phyloP scores from a whole-genome alignment of 805 yeast species.

The Candida orba region DNA sequence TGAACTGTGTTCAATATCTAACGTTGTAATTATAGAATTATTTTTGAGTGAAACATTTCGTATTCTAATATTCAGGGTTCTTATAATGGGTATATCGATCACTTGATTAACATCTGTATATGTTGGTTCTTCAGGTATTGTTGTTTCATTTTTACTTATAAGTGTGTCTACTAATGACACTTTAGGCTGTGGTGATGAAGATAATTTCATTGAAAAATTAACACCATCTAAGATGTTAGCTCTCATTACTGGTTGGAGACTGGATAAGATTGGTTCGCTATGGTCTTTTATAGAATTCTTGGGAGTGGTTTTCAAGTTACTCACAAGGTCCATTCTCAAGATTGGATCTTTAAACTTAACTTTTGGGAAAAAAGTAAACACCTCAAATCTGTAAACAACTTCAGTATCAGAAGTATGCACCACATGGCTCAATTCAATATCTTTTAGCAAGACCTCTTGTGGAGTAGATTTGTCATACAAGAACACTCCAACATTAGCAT shows the following conservation, averaged over 20 bases:
- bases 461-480: not conserved
- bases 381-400: constrained; percentile 9
- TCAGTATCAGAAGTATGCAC: not conserved
- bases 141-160: constrained; percentile 11
- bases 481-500: not conserved
- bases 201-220: constrained; percentile 4
- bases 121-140: not conserved
- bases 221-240: constrained; percentile 17
- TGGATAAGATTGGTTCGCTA: not conserved
- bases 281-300: not conserved
- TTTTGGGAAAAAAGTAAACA: constrained; percentile 19
- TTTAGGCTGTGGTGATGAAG: not conserved
- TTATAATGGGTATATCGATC: constrained; percentile 22
- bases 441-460: not conserved
- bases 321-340: constrained; percentile 8
- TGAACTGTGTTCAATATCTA: constrained; percentile 42
- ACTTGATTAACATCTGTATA: not conserved
- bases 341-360: constrained; percentile 15
- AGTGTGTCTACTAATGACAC: constrained; percentile 14
- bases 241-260: constrained; percentile 15
- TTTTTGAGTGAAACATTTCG: constrained; percentile 44
- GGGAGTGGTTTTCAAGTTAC: not conserved
- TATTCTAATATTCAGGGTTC: constrained; percentile 38
- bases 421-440: not conserved
- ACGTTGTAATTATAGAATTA: constrained; percentile 36